These are phyloP conservation scores for Penicillium sp. DNA, from an alignment of 2,329 filamentous ascomycete genomes.

Conservation along the genomic window DNA sequence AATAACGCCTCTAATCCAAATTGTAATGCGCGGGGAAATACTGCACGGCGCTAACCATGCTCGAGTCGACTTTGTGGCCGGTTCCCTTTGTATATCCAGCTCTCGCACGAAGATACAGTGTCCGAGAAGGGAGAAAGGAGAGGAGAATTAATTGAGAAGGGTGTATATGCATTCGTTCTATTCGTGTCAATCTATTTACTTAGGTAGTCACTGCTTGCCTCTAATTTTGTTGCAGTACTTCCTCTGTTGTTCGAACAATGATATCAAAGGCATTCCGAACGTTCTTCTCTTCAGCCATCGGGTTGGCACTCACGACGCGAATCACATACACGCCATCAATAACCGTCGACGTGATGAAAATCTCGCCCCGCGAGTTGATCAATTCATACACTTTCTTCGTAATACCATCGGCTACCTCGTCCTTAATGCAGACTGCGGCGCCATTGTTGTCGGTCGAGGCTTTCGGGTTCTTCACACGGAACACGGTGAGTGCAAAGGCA, in stretches of 20 bases:
- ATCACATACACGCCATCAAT: slow-evolving; percentile 74
- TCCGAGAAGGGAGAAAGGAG: no score
- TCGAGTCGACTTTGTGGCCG: no score
- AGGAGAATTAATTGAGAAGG: no score
- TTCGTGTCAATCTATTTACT: no score
- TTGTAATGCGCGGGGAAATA: no score
- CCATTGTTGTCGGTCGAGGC: slow-evolving; percentile 13
- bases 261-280: slow-evolving; percentile 71
- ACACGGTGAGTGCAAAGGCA: slow-evolving; percentile 73
- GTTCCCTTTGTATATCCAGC: no score
- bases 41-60: no score
- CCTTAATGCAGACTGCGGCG: slow-evolving; percentile 26
- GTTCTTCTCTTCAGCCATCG: slow-evolving; percentile 67
- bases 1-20: no score
- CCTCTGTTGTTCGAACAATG: slow-evolving; percentile 63
- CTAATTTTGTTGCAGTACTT: slow-evolving; percentile 36
- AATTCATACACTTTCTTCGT: slow-evolving; percentile 74
- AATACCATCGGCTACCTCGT: slow-evolving; percentile 60
- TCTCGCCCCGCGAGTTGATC: slow-evolving; percentile 70
- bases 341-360: slow-evolving; percentile 77
- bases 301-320: slow-evolving; percentile 72
- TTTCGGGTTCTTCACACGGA: slow-evolving; percentile 57
- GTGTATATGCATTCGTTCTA: no score
- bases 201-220: no score
- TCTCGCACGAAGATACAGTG: no score